Evolutionary conservation across 495 filamentous ascomycete genomes (phyloP).

Genomic region (Chlorociboria aeruginascens): DNA sequence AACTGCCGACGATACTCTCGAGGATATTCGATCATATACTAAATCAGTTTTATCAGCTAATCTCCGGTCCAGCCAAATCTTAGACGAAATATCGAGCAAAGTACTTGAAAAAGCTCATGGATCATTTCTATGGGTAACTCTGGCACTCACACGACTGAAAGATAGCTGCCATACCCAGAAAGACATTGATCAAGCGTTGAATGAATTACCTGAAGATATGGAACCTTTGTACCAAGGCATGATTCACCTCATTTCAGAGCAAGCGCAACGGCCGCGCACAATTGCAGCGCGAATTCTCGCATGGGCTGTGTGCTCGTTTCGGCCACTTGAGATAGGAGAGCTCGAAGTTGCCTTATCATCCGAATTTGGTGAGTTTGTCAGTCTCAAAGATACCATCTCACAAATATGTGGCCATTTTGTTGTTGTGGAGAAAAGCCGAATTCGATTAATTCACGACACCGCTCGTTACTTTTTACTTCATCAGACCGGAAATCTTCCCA

Average conservation of each 20-base stretch:
- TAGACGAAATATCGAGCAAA: too few relatives aligned
- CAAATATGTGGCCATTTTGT: constrained; percentile 27
- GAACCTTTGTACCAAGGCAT: constrained; percentile 29
- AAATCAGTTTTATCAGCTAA: constrained; percentile 12
- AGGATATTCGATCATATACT: constrained; percentile 18
- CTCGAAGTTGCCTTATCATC: not conserved
- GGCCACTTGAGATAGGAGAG: constrained; percentile 1
- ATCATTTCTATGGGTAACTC: constrained; percentile 25
- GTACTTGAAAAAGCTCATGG: constrained; percentile 12
- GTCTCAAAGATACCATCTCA: constrained; percentile 1
- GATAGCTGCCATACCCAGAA: constrained; percentile 20
- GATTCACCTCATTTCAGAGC: constrained; percentile 6
- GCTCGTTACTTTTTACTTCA: constrained; percentile 12
- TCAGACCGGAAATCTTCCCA: not conserved
- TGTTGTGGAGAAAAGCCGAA: constrained; percentile 22
- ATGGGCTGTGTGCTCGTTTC: not conserved
- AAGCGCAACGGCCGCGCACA: not conserved
- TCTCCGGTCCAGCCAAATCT: constrained; percentile 1
- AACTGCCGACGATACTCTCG: constrained; percentile 9
- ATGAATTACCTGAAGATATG: constrained; percentile 29
- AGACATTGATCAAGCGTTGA: constrained; percentile 21
- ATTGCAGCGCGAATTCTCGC: constrained; percentile 7
- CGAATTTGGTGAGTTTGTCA: not conserved
- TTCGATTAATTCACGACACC: constrained; percentile 30
- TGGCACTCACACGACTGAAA: constrained; percentile 24